phyloP scores from a whole-genome alignment of 805 yeast species.

The Wickerhamiella siamensis region DNA sequence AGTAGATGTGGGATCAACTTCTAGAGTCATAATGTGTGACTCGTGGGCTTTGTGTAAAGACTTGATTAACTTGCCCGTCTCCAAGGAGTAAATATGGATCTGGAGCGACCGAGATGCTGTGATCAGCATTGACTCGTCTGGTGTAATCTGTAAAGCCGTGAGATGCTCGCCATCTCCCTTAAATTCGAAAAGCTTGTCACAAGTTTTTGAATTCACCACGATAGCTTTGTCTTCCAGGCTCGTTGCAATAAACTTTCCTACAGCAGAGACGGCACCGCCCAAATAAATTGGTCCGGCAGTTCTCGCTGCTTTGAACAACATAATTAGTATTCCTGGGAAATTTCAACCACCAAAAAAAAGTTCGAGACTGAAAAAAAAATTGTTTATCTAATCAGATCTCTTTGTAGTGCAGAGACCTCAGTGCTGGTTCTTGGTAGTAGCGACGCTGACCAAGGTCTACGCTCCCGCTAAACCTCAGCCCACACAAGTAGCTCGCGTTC shows the following conservation, averaged over 20 bases:
- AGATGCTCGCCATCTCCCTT: slow-evolving; percentile 77
- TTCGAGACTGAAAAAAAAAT: neutral
- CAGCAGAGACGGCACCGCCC: slow-evolving; percentile 66
- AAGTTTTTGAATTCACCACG: slow-evolving; percentile 47
- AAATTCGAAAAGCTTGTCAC: slow-evolving; percentile 42
- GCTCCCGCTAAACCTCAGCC: too few relatives aligned
- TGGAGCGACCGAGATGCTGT: slow-evolving; percentile 75
- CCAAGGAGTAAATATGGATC: slow-evolving; percentile 43
- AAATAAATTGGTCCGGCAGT: slow-evolving; percentile 65
- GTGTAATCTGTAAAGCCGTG: slow-evolving; percentile 61
- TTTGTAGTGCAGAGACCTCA: too few relatives aligned
- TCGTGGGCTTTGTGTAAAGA: slow-evolving; percentile 29
- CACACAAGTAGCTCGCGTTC: too few relatives aligned
- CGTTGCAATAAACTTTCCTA: slow-evolving; percentile 56
- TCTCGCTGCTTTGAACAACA: slow-evolving; percentile 15
- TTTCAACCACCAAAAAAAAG: slow-evolving; percentile 1
- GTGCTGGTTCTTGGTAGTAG: too few relatives aligned
- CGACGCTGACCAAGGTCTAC: too few relatives aligned
- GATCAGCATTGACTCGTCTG: slow-evolving; percentile 58
- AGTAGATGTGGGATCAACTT: slow-evolving; percentile 68
- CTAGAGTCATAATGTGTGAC: slow-evolving; percentile 70
- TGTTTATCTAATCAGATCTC: too few relatives aligned
- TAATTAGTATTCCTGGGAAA: neutral
- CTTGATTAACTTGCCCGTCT: slow-evolving; percentile 4
- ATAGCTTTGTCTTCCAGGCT: slow-evolving; percentile 66